Evolutionary conservation across 2,329 filamentous ascomycete genomes (phyloP).

Genomic region (Phialophora chinensis): DNA sequence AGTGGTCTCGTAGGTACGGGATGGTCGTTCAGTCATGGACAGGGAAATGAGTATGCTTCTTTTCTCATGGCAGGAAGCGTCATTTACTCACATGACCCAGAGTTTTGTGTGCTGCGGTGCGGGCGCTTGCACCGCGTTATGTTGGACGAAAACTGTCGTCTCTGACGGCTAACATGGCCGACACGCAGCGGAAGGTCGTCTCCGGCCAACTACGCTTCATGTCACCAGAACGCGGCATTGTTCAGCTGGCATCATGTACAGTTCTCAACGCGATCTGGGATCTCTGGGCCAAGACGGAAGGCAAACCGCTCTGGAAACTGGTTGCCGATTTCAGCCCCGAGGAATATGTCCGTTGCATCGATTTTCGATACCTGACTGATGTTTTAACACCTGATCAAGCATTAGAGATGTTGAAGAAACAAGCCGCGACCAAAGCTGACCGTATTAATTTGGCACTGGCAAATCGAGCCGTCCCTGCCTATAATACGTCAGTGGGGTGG

Average conservation of each 20-base stretch:
- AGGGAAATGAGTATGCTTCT: constrained; percentile 85
- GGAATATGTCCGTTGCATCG: constrained; percentile 84
- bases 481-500: constrained; percentile 90
- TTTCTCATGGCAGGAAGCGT: constrained; percentile 58
- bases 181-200: constrained; percentile 91
- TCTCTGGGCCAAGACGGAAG: constrained; percentile 85
- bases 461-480: constrained; percentile 80
- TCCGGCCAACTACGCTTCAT: constrained; percentile 94
- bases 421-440: constrained; percentile 70
- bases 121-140: background rate
- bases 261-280: constrained; percentile 94
- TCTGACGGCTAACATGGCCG: constrained; percentile 38
- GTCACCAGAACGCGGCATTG: constrained; percentile 90
- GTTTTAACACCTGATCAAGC: constrained; percentile 88
- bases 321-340: constrained; percentile 89
- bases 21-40: constrained; percentile 57
- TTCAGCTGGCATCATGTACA: constrained; percentile 85
- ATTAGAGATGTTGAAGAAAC: constrained; percentile 69
- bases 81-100: background rate
- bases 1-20: constrained; percentile 86
- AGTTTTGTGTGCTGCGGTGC: background rate
- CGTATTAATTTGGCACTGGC: constrained; percentile 75
- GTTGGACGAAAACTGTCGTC: constrained; percentile 1
- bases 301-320: constrained; percentile 88
- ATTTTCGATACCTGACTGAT: constrained; percentile 93